phyloP scores from a whole-genome alignment of 1,284 basidiomycete species.

The Fomitiporia mediterranea region DNA sequence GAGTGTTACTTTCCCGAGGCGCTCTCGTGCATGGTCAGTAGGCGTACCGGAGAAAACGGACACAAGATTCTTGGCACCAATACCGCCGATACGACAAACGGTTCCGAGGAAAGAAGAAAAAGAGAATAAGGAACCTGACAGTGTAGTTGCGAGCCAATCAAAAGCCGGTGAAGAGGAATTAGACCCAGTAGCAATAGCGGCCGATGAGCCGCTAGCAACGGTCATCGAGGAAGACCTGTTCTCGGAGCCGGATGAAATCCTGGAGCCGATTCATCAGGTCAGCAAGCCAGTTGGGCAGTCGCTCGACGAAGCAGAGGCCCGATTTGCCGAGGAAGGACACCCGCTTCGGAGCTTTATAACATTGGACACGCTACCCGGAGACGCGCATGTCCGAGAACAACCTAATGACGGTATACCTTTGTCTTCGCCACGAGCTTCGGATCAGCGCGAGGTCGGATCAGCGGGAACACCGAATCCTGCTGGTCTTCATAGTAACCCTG shows the following conservation, averaged over 20 bases:
- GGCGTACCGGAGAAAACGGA: not conserved
- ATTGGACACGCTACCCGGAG: conserved; percentile 5
- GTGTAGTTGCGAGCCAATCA: not conserved
- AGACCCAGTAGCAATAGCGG: conserved; percentile 2
- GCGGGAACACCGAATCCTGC: conserved; percentile 10
- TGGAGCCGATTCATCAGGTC: not conserved
- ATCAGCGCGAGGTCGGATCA: not conserved
- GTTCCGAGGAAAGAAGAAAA: not conserved
- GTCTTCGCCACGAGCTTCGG: not conserved
- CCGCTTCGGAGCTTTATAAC: conserved; percentile 13
- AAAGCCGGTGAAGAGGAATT: not conserved
- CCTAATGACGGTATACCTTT: not conserved
- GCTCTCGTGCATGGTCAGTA: conserved; percentile 9
- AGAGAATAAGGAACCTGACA: not conserved
- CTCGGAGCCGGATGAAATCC: conserved; percentile 11
- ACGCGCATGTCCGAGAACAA: not conserved
- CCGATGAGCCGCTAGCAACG: not conserved
- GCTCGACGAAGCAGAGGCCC: not conserved
- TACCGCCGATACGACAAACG: not conserved
- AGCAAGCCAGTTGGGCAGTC: not conserved
- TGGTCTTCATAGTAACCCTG: not conserved
- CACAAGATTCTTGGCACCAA: not conserved
- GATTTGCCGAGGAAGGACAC: conserved; percentile 17
- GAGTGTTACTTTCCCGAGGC: conserved; percentile 9
- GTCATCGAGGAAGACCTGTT: conserved; percentile 14